Evolutionary conservation across 1,284 basidiomycete species (phyloP).

Genomic region (Melampsora abietis-canadensis): DNA sequence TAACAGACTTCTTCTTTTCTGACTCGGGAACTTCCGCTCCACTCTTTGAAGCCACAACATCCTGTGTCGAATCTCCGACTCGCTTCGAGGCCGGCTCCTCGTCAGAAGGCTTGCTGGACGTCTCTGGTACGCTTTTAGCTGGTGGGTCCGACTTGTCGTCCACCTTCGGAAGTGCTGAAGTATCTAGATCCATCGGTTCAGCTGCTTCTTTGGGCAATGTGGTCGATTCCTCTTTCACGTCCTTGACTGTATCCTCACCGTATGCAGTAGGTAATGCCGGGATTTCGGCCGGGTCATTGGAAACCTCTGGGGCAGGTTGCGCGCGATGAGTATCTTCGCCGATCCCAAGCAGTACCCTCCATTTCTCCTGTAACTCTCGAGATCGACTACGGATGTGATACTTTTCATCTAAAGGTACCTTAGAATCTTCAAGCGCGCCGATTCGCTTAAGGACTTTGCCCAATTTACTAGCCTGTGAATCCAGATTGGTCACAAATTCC

Average conservation of each 20-base stretch:
- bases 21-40: conserved; percentile 1
- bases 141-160: conserved; percentile 4
- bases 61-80: not conserved
- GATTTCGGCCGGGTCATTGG: not conserved
- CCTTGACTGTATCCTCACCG: not conserved
- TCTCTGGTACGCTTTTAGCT: conserved; percentile 10
- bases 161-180: not conserved
- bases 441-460: conserved; percentile 42
- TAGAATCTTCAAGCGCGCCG: conserved; percentile 28
- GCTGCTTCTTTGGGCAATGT: not conserved
- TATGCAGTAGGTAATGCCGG: not conserved
- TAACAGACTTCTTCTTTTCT: conserved; percentile 5
- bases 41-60: not conserved
- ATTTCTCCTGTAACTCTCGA: conserved; percentile 39
- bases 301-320: not conserved
- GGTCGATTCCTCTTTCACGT: not conserved
- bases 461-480: conserved; percentile 37
- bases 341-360: conserved; percentile 28
- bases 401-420: conserved; percentile 28
- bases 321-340: conserved; percentile 15
- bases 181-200: not conserved
- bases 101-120: conserved; percentile 1
- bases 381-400: conserved; percentile 36
- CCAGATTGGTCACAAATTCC: not conserved
- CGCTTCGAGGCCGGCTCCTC: conserved; percentile 1